These are phyloP conservation scores for Nitzschia putrida DNA, from an alignment of 108 stramenopile genomes.

Conservation along the genomic window DNA sequence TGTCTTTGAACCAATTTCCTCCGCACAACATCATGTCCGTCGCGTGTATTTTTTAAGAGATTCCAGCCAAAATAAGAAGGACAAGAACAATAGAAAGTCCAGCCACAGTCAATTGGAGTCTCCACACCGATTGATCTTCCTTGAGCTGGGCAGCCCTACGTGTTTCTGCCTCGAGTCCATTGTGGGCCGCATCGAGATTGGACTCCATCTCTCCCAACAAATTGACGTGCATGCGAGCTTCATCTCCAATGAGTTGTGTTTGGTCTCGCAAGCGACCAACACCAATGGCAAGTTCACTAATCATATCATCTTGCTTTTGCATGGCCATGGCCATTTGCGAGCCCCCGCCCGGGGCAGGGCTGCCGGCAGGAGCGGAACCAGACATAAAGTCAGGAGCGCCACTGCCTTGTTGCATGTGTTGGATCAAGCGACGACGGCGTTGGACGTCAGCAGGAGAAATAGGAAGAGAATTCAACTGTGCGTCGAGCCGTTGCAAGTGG, in stretches of 20 bases:
- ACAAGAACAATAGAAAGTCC: slow-evolving; percentile 75
- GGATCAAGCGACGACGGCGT: slow-evolving; percentile 53
- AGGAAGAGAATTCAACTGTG: slow-evolving; percentile 29
- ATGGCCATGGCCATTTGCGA: slow-evolving; percentile 58
- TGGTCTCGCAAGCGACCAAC: slow-evolving; percentile 84
- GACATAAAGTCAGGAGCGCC: slow-evolving; percentile 3
- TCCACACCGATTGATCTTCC: slow-evolving; percentile 84
- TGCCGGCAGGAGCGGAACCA: neutral
- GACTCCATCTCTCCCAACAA: slow-evolving; percentile 87
- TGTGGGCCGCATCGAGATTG: slow-evolving; percentile 81
- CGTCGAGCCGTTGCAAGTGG: slow-evolving; percentile 41
- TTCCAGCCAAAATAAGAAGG: slow-evolving; percentile 76
- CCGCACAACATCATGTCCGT: too few species aligned
- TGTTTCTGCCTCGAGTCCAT: slow-evolving; percentile 81
- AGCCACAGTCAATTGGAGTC: slow-evolving; percentile 78
- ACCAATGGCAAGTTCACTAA: slow-evolving; percentile 87
- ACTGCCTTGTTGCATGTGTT: slow-evolving; percentile 37
- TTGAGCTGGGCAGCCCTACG: slow-evolving; percentile 70
- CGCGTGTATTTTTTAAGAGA: slow-evolving; percentile 34
- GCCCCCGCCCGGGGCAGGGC: neutral
- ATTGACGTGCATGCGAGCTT: slow-evolving; percentile 79
- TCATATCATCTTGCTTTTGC: slow-evolving; percentile 88
- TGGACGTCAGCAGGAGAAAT: slow-evolving; percentile 44
- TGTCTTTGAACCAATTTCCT: too few species aligned
- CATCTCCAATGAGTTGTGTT: slow-evolving; percentile 82